These are phyloP conservation scores for Staphylotrichum longicolle DNA, from an alignment of 495 filamentous ascomycete species.

Conservation along the genomic window DNA sequence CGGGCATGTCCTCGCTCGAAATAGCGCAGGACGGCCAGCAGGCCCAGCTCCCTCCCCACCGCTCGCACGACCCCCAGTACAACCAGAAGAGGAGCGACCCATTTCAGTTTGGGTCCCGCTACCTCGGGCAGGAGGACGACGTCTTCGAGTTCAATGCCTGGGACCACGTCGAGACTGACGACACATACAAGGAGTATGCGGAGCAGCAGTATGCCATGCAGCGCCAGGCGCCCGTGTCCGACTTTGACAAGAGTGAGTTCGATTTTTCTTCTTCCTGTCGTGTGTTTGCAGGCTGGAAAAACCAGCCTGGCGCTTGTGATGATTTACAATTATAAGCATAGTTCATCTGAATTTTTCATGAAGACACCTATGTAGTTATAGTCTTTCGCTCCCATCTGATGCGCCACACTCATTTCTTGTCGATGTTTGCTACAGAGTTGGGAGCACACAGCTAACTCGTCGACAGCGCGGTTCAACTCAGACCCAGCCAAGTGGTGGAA, in stretches of 20 bases:
- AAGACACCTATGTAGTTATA: conserved; percentile 52
- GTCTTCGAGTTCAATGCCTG: conserved; percentile 97
- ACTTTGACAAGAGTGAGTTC: conserved; percentile 72
- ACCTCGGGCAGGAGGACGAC: conserved; percentile 75
- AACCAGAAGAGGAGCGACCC: conserved; percentile 83
- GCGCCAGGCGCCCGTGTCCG: conserved; percentile 74
- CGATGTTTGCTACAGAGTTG: conserved; percentile 11
- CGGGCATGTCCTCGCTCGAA: conserved; percentile 32
- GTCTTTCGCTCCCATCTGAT: conserved; percentile 68
- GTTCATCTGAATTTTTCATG: conserved; percentile 58
- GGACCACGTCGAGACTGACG: conserved; percentile 92
- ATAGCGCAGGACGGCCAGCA: conserved; percentile 25
- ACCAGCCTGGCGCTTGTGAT: conserved; percentile 43
- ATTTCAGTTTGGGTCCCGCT: conserved; percentile 91
- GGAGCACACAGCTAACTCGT: conserved; percentile 35
- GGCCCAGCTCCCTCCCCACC: conserved; percentile 43
- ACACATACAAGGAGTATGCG: conserved; percentile 76
- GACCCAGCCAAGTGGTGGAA: conserved; percentile 97
- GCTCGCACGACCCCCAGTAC: conserved; percentile 55
- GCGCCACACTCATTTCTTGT: conserved; percentile 15
- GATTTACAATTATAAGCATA: conserved; percentile 58
- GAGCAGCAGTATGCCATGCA: conserved; percentile 78
- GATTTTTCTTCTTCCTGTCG: conserved; percentile 15
- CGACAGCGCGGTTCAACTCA: conserved; percentile 70
- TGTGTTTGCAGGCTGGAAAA: background rate